Conservation (phyloP, 495 filamentous ascomycete species). For the Penicillium paradoxum region DNA sequence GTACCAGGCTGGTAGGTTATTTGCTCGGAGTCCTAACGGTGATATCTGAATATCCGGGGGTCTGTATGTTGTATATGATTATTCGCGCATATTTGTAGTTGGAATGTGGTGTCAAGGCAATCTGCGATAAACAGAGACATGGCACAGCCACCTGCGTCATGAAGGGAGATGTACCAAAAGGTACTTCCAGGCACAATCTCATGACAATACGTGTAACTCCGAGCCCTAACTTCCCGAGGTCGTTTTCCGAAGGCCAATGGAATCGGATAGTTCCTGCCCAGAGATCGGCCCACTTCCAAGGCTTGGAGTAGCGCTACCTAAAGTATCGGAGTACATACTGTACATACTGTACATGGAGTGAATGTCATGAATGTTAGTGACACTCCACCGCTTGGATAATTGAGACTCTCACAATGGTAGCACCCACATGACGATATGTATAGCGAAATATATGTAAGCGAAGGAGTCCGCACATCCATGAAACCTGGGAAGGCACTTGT, state of each 20-base stretch:
- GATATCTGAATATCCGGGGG: too few species aligned
- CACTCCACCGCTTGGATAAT: too few species aligned
- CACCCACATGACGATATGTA: too few species aligned
- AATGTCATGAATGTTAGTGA: too few species aligned
- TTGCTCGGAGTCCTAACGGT: neutral
- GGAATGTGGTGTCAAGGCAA: constrained; percentile 11
- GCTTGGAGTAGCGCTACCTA: neutral
- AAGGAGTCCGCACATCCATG: too few species aligned
- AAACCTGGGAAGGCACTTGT: too few species aligned
- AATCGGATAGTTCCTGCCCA: neutral
- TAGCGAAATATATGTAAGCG: too few species aligned
- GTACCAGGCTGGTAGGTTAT: neutral
- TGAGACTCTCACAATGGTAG: too few species aligned
- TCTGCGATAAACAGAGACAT: constrained; percentile 4
- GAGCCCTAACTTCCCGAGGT: constrained; percentile 1
- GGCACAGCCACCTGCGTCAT: constrained; percentile 24
- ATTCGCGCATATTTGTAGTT: neutral
- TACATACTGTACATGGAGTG: too few species aligned
- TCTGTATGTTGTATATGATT: neutral
- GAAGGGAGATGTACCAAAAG: neutral
- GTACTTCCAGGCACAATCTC: neutral
- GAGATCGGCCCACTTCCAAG: neutral
- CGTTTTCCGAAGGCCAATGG: neutral
- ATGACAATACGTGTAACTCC: constrained; percentile 5
- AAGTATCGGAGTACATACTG: too few species aligned